Evolutionary conservation across 2,329 filamentous ascomycete species (phyloP).

Genomic region (Epichloe sylvatica): DNA sequence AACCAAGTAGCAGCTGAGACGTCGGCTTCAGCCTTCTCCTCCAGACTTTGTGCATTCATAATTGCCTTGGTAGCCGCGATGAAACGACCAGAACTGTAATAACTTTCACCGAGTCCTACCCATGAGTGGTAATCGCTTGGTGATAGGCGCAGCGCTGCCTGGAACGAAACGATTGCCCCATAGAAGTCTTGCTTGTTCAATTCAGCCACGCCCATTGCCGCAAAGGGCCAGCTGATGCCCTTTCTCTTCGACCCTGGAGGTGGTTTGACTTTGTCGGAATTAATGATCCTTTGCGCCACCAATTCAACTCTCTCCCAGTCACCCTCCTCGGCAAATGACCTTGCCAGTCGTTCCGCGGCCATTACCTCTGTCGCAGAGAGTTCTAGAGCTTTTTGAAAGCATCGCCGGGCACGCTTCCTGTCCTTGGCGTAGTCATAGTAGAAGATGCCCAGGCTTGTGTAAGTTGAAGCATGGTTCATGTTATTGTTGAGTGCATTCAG

Average conservation of each 20-base stretch:
- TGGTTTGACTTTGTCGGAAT: slow-evolving; percentile 85
- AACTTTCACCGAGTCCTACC: slow-evolving; percentile 93
- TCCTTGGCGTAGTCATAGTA: slow-evolving; percentile 87
- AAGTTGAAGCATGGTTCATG: slow-evolving; percentile 76
- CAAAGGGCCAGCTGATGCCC: slow-evolving; percentile 90
- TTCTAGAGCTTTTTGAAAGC: slow-evolving; percentile 93
- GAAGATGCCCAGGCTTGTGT: slow-evolving; percentile 79
- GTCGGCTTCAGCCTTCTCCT: slow-evolving; percentile 39
- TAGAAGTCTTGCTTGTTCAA: slow-evolving; percentile 86
- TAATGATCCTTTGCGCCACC: slow-evolving; percentile 76
- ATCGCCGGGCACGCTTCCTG: slow-evolving; percentile 71
- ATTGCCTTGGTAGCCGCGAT: slow-evolving; percentile 91
- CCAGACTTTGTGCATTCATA: slow-evolving; percentile 65
- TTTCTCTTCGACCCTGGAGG: slow-evolving; percentile 86
- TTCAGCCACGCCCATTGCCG: slow-evolving; percentile 84
- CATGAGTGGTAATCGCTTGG: slow-evolving; percentile 89
- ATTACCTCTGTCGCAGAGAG: slow-evolving; percentile 74
- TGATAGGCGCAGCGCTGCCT: slow-evolving; percentile 70
- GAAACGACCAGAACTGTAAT: slow-evolving; percentile 84
- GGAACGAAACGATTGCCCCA: slow-evolving; percentile 81
- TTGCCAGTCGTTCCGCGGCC: slow-evolving; percentile 75
- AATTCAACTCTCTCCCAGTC: slow-evolving; percentile 97
- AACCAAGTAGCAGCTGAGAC: slow-evolving; percentile 69
- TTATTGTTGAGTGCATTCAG: slow-evolving; percentile 74
- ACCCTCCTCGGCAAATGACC: slow-evolving; percentile 71